Conservation (phyloP, 1,284 basidiomycete genomes). For the Cutaneotrichosporon sp. region DNA sequence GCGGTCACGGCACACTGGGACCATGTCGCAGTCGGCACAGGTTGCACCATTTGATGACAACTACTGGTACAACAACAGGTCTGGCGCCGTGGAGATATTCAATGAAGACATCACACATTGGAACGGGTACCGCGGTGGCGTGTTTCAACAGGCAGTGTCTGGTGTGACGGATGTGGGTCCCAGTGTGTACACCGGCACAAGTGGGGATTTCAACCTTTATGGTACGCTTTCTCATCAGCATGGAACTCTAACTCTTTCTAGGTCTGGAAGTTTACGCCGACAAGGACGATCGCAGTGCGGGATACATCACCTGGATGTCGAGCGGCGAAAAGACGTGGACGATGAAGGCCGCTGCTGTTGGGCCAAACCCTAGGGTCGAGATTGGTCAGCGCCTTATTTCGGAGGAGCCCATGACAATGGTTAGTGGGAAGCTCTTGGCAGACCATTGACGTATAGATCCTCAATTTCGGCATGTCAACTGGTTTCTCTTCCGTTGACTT, state of each 20-base stretch:
- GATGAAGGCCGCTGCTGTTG: slow-evolving; percentile 65
- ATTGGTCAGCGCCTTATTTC: slow-evolving; percentile 70
- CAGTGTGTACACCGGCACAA: slow-evolving; percentile 40
- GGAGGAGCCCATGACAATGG: slow-evolving; percentile 68
- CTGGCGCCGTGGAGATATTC: slow-evolving; percentile 24
- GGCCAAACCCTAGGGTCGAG: slow-evolving; percentile 60
- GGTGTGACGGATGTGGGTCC: slow-evolving; percentile 57
- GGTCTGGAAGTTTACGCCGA: slow-evolving; percentile 65
- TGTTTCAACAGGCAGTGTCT: slow-evolving; percentile 75
- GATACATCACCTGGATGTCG: slow-evolving; percentile 73
- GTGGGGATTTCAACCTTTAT: slow-evolving; percentile 48
- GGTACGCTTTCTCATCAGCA: slow-evolving; percentile 52
- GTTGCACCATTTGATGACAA: slow-evolving; percentile 58
- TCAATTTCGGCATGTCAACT: slow-evolving; percentile 60
- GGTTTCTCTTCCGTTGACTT: slow-evolving; percentile 56
- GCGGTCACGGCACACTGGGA: slow-evolving; percentile 14
- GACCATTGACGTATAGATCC: slow-evolving; percentile 56
- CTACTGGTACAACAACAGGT: slow-evolving; percentile 58
- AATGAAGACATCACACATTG: slow-evolving; percentile 54
- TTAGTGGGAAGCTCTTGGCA: slow-evolving; percentile 9
- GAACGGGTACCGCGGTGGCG: slow-evolving; percentile 71
- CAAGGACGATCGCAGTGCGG: slow-evolving; percentile 53
- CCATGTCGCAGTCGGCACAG: slow-evolving; percentile 58
- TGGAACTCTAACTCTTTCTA: slow-evolving; percentile 2
- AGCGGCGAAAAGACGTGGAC: slow-evolving; percentile 67